These are phyloP conservation scores for Juncus inflexus DNA, from an alignment of 176 grass and related monocot species.

Conservation along the genomic window DNA sequence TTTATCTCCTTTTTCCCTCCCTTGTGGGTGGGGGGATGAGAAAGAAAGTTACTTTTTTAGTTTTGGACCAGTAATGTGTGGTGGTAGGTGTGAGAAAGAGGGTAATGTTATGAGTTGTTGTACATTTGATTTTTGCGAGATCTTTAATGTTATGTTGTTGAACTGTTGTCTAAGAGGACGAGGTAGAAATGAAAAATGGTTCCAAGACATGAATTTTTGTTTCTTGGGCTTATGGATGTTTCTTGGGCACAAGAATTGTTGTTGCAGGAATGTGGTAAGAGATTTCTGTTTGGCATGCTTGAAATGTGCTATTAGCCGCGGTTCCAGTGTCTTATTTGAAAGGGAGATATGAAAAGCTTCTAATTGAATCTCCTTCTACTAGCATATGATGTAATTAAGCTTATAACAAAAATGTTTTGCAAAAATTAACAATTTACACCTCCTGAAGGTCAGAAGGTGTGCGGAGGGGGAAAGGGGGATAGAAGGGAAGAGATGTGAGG, in stretches of 20 bases:
- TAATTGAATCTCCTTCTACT: no score
- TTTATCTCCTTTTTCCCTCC: conserved; percentile 30
- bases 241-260: conserved; percentile 3
- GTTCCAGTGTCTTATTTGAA: no score
- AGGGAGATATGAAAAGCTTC: no score
- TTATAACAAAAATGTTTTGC: no score
- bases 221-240: conserved; percentile 20
- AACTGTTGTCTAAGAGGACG: conserved; percentile 15
- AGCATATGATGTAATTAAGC: no score
- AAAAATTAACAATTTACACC: no score
- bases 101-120: conserved; percentile 27
- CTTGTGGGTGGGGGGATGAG: conserved; percentile 35
- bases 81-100: conserved; percentile 8
- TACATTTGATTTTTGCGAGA: conserved; percentile 34
- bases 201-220: conserved; percentile 21
- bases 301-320: no score
- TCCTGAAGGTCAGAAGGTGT: no score
- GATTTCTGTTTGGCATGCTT: no score
- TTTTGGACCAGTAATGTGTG: conserved; percentile 30
- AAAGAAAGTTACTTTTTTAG: not conserved
- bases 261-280: no score
- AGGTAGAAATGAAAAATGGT: conserved; percentile 8
- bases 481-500: no score
- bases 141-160: conserved; percentile 17
- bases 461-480: no score